Conservation (phyloP, 164 flowering plant genomes). For the Kingdonia uniflora region DNA sequence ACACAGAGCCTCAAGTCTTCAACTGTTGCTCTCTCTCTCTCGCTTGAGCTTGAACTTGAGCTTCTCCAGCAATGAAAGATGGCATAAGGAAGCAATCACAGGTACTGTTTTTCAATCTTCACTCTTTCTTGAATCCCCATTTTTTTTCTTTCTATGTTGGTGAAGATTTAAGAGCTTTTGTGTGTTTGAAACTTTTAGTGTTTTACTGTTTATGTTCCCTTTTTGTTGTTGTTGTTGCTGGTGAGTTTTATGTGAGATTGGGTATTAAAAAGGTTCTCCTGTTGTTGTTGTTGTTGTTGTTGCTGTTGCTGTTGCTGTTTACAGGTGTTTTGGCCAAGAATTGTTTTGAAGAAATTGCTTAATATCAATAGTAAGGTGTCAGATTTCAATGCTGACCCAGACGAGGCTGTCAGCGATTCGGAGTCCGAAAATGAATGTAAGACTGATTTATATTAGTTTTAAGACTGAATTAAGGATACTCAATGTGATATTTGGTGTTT, state of each 20-base stretch:
- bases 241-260: constrained; percentile 9
- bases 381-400: constrained; percentile 69
- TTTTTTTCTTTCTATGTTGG: too few species aligned
- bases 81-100: too few species aligned
- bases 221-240: too few species aligned
- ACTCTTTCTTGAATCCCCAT: too few species aligned
- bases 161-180: constrained; percentile 7
- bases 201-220: not conserved
- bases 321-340: constrained; percentile 64
- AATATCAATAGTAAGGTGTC: constrained; percentile 41
- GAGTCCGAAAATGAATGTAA: constrained; percentile 32
- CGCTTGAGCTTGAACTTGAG: too few species aligned
- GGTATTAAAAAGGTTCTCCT: constrained; percentile 43
- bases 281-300: constrained; percentile 43
- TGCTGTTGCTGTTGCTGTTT: constrained; percentile 38
- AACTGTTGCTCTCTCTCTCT: too few species aligned
- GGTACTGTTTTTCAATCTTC: too few species aligned
- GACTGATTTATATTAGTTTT: not conserved
- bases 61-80: too few species aligned
- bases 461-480: too few species aligned
- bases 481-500: too few species aligned
- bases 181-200: not conserved
- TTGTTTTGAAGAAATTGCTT: constrained; percentile 61
- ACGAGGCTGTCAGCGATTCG: constrained; percentile 29
- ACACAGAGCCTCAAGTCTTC: too few species aligned